These are phyloP conservation scores for Sechiopsis laciniata DNA, from an alignment of 306 rosid genomes.

Conservation along the genomic window DNA sequence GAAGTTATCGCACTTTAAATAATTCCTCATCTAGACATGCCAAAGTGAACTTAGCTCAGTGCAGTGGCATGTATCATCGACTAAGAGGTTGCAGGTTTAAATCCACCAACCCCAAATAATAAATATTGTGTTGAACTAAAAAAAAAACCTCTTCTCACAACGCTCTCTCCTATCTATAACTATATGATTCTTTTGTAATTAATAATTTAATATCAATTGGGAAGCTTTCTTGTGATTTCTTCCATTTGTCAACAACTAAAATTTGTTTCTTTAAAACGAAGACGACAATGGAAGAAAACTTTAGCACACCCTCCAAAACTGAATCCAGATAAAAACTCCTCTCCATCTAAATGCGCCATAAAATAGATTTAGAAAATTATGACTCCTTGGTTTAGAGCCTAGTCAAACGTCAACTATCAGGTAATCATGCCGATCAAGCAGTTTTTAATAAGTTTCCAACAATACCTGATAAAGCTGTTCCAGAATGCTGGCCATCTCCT, in stretches of 20 bases:
- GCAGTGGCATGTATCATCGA: too few species aligned
- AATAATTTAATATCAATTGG: neutral
- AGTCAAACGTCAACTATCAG: conserved; percentile 6
- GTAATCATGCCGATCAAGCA: neutral
- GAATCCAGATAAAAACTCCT: neutral
- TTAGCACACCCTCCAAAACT: neutral
- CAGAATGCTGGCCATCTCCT: conserved; percentile 68
- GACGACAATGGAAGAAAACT: neutral
- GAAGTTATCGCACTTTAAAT: neutral
- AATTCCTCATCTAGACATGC: neutral
- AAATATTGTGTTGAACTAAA: too few species aligned
- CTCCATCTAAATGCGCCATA: neutral
- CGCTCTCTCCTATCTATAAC: neutral
- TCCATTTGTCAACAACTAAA: neutral
- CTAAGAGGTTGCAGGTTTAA: too few species aligned
- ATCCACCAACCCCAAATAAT: too few species aligned
- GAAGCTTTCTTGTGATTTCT: neutral
- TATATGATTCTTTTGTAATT: neutral
- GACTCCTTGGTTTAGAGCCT: conserved; percentile 1
- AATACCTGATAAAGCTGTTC: conserved; percentile 67
- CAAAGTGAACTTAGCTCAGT: too few species aligned
- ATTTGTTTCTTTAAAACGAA: neutral
- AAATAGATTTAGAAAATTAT: neutral
- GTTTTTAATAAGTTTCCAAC: neutral
- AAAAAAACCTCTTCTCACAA: too few species aligned